These are phyloP conservation scores for Apiospora malaysiana DNA, from an alignment of 2,329 filamentous ascomycete genomes.

Conservation along the genomic window DNA sequence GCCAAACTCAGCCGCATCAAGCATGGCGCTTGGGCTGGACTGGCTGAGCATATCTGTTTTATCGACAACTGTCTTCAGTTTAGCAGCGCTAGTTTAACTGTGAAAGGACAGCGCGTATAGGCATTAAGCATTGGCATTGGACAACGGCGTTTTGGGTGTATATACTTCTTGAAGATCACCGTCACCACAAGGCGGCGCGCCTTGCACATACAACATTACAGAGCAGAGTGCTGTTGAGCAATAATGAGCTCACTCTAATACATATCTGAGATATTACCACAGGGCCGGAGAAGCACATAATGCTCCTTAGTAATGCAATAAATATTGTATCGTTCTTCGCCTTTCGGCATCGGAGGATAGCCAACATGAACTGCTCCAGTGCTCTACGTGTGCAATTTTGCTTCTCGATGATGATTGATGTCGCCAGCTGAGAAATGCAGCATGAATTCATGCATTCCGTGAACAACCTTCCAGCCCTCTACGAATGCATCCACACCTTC, in stretches of 20 bases:
- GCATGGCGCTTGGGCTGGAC: not conserved
- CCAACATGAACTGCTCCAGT: not conserved
- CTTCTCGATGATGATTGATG: not conserved
- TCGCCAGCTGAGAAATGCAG: slow-evolving; percentile 41
- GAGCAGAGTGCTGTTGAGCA: not conserved
- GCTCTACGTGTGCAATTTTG: not conserved
- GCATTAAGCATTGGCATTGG: slow-evolving; percentile 9
- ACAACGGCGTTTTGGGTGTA: slow-evolving; percentile 1
- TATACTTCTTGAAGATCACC: not conserved
- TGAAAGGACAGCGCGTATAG: not conserved
- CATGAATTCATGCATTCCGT: slow-evolving; percentile 49
- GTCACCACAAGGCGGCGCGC: not conserved
- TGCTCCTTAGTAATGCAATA: slow-evolving; percentile 1
- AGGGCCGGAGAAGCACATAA: not conserved
- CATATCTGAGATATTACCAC: not conserved
- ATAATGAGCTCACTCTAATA: slow-evolving; percentile 5
- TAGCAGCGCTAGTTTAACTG: not conserved
- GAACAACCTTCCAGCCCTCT: slow-evolving; percentile 53
- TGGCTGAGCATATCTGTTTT: slow-evolving; percentile 10
- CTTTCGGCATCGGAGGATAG: not conserved
- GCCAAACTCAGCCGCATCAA: not conserved
- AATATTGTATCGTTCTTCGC: slow-evolving; percentile 53
- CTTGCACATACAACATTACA: slow-evolving; percentile 11
- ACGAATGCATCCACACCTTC: slow-evolving; percentile 52
- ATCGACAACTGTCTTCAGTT: not conserved